phyloP scores from a whole-genome alignment of 495 filamentous ascomycete genomes.

The Chaetomium tenue region DNA sequence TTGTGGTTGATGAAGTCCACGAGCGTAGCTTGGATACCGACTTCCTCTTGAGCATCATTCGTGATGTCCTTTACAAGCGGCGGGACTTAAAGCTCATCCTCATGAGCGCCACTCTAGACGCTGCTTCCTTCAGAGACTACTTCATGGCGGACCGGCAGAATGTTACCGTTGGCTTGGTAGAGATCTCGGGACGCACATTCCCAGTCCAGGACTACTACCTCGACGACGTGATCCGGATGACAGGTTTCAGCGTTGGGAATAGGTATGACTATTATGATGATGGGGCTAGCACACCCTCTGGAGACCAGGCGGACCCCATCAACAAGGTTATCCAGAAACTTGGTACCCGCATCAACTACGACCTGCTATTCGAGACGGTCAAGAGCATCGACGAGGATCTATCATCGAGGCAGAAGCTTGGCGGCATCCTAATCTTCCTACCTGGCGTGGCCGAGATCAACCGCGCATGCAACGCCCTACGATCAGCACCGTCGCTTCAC shows the following conservation, averaged over 20 bases:
- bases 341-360: conserved; percentile 89
- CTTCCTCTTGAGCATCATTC: conserved; percentile 84
- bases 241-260: conserved; percentile 60
- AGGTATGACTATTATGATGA: conserved; percentile 38
- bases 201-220: conserved; percentile 89
- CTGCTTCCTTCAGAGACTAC: conserved; percentile 79
- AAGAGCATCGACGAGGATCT: conserved; percentile 76
- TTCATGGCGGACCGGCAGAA: conserved; percentile 59
- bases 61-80: conserved; percentile 72
- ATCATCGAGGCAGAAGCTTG: conserved; percentile 55
- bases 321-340: conserved; percentile 68
- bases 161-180: conserved; percentile 68
- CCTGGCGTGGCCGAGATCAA: conserved; percentile 86
- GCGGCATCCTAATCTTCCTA: conserved; percentile 91
- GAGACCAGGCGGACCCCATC: conserved; percentile 45
- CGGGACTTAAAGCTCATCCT: conserved; percentile 87
- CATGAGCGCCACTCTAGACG: conserved; percentile 98
- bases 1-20: conserved; percentile 96
- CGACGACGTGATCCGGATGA: conserved; percentile 80
- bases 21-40: conserved; percentile 95
- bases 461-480: conserved; percentile 69
- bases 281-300: conserved; percentile 38
- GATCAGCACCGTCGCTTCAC: conserved; percentile 66
- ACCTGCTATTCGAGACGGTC: conserved; percentile 76
- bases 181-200: conserved; percentile 85